Evolutionary conservation across 352 stramenopile species (phyloP), one percentile per base, ranked within the genome.

Genomic region (Phytopythium chamaehyphon): DNA sequence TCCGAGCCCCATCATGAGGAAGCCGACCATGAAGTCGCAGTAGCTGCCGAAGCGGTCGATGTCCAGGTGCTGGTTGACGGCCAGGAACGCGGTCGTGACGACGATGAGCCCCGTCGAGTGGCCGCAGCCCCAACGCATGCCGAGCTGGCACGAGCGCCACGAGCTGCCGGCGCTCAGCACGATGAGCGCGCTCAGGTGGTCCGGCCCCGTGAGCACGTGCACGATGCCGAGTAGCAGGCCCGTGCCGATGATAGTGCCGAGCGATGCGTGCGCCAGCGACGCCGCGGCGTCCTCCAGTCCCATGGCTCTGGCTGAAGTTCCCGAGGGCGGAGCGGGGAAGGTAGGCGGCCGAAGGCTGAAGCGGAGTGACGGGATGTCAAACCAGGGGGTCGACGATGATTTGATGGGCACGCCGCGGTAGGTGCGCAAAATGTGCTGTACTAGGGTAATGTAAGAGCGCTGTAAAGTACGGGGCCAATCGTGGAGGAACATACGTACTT

Each of bases 91-190:
- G 40, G 59, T 71, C 49, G 59, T 92, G 24, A 87, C 72, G 23
- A 87, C 28, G 19, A 97, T 53, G 16, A 97, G 69, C 2, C 87
- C 89, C 6, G 75, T 83, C 6, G 74, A 90, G 61, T 96, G 87
- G 44, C 87, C 87, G 40, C 89, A 72, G n/a, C 89, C 89, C 89
- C 87, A 97, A 62, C 82, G 79, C 56, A 96, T 74, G 16, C 86
- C 86, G 8, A 96, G 63, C 26, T 77, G 71, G 48, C 89, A 94
- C 22, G 83, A 86, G 22, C 69, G 71, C 59, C 68, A 86, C 37
- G 74, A 90, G 0, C 71, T 83, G 1, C 73, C 78, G 1, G 83
- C 80, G 52, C 71, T 90, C 4, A 96, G 66, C 45, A 91, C 93
- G 33, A 88, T 89, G 11, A 96, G 66, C 18, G 87, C 86, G 28